Evolutionary conservation across 371 early-diverging fungal species (phyloP).

Genomic region (Mucor saturninus): DNA sequence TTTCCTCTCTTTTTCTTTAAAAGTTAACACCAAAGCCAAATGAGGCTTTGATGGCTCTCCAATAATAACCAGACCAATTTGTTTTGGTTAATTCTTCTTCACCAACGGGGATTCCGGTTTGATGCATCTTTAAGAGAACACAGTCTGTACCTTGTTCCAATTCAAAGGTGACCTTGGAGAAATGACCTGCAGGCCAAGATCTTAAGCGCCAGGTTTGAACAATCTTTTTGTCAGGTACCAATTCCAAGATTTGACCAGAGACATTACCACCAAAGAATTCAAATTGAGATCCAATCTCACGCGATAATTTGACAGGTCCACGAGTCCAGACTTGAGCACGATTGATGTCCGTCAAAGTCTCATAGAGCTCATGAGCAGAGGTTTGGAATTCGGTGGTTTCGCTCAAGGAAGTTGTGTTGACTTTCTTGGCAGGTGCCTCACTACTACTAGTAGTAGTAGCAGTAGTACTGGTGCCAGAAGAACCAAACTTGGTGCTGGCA

Average conservation of each 20-base stretch:
- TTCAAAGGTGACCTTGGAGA: constrained; percentile 78
- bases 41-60: constrained; percentile 89
- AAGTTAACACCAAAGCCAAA: constrained; percentile 76
- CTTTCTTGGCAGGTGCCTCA: constrained; percentile 31
- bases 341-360: constrained; percentile 75
- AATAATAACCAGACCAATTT: constrained; percentile 95
- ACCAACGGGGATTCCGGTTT: constrained; percentile 88
- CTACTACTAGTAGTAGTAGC: not conserved
- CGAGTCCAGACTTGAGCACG: constrained; percentile 87
- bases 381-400: constrained; percentile 86
- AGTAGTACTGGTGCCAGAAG: constrained; percentile 23
- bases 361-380: constrained; percentile 84
- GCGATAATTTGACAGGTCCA: constrained; percentile 58
- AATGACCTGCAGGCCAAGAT: constrained; percentile 88
- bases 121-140: constrained; percentile 76
- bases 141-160: constrained; percentile 75
- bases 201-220: constrained; percentile 86
- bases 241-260: constrained; percentile 76
- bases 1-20: constrained; percentile 23
- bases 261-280: constrained; percentile 89
- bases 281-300: constrained; percentile 65
- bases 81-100: constrained; percentile 81
- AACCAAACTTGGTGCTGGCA: constrained; percentile 19
- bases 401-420: constrained; percentile 74
- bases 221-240: constrained; percentile 80